Evolutionary conservation across 75 land plant genomes (phyloP).

Genomic region (Azolla pinnata): DNA sequence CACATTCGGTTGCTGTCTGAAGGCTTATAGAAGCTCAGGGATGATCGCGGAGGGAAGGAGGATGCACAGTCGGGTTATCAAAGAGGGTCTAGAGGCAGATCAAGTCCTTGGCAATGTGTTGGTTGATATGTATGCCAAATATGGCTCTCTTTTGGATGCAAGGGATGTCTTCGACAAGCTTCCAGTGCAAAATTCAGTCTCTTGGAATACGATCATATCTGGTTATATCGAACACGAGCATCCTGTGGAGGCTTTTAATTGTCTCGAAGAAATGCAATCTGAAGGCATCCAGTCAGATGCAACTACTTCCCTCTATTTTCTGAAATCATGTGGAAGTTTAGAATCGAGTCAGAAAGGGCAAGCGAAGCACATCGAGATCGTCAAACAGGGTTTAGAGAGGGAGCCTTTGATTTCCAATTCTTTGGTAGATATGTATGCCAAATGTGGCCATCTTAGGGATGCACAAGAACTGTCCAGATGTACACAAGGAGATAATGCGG

Average conservation of each 20-base stretch:
- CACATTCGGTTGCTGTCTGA: constrained; percentile 10
- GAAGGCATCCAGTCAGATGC: constrained; percentile 40
- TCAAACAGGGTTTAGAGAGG: neutral
- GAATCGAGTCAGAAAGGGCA: neutral
- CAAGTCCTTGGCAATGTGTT: constrained; percentile 46
- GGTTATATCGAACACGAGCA: constrained; percentile 38
- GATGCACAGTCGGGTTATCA: neutral
- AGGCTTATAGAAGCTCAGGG: constrained; percentile 1
- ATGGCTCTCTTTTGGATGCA: constrained; percentile 42
- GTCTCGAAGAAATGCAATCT: constrained; percentile 35
- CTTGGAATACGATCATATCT: constrained; percentile 64
- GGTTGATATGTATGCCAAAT: constrained; percentile 60
- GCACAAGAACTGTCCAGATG: neutral
- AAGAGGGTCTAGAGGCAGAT: constrained; percentile 22
- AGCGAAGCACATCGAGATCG: neutral
- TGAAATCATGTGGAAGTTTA: neutral
- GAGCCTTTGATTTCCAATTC: neutral
- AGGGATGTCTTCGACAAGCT: constrained; percentile 30
- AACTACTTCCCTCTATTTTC: constrained; percentile 34
- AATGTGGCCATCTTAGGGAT: neutral
- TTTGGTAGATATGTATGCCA: neutral
- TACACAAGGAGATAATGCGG: neutral
- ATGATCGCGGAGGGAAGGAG: neutral
- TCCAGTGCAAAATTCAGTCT: constrained; percentile 21
- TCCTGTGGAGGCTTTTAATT: constrained; percentile 41